These are phyloP conservation scores for Leucosporidium scottii DNA, from an alignment of 768 basidiomycete genomes.

Conservation along the genomic window DNA sequence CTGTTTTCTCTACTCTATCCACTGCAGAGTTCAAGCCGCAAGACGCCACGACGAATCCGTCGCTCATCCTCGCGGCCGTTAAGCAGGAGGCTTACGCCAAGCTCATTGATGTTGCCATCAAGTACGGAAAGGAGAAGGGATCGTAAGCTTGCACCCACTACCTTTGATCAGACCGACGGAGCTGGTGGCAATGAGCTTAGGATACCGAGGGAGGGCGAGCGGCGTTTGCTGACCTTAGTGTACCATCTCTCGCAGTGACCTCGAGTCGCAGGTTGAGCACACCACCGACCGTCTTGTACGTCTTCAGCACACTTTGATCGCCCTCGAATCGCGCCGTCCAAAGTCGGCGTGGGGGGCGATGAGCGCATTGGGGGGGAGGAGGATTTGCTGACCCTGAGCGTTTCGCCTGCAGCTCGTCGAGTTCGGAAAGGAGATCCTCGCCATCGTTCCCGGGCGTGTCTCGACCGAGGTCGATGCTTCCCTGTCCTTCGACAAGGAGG, in stretches of 20 bases:
- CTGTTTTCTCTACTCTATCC: slow-evolving; percentile 48
- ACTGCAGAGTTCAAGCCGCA: slow-evolving; percentile 97
- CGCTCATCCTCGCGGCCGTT: slow-evolving; percentile 74
- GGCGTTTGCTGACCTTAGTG: not conserved
- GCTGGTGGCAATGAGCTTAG: not conserved
- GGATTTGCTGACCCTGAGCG: not conserved
- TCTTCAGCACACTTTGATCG: slow-evolving; percentile 19
- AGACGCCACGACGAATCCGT: slow-evolving; percentile 97
- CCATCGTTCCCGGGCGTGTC: slow-evolving; percentile 94
- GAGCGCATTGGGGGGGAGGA: not conserved
- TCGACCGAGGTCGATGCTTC: slow-evolving; percentile 98
- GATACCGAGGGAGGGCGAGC: not conserved
- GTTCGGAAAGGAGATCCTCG: slow-evolving; percentile 91
- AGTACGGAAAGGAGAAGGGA: slow-evolving; percentile 71
- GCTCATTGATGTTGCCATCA: slow-evolving; percentile 68
- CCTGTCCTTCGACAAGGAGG: slow-evolving; percentile 92
- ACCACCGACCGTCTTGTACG: slow-evolving; percentile 84
- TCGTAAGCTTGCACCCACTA: slow-evolving; percentile 43
- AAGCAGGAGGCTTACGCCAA: slow-evolving; percentile 78
- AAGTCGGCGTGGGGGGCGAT: not conserved
- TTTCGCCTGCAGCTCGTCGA: slow-evolving; percentile 66
- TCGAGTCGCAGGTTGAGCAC: slow-evolving; percentile 66
- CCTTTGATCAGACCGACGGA: not conserved
- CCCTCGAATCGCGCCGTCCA: not conserved
- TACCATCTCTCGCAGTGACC: slow-evolving; percentile 40